These are phyloP conservation scores for Myrica gale DNA, from an alignment of 306 rosid species.

Conservation along the genomic window DNA sequence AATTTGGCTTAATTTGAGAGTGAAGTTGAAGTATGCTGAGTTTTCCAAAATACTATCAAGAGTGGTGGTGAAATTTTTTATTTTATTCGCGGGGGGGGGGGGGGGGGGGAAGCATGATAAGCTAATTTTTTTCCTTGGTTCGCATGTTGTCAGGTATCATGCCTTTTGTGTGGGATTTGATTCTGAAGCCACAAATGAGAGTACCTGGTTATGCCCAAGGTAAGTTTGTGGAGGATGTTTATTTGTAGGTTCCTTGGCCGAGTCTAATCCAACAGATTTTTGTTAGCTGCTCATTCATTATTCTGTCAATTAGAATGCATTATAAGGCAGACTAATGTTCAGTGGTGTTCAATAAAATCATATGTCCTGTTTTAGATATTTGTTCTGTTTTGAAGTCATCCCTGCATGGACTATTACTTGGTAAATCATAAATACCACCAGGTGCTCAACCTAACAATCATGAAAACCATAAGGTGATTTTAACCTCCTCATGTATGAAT, in stretches of 20 bases:
- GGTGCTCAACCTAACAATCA: background rate
- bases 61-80: slow-evolving; percentile 12
- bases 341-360: background rate
- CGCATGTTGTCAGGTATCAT: slow-evolving; percentile 73
- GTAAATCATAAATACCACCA: background rate
- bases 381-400: background rate
- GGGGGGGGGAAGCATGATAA: slow-evolving; percentile 1
- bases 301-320: slow-evolving; percentile 18
- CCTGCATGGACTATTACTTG: slow-evolving; percentile 2
- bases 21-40: slow-evolving; percentile 1
- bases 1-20: slow-evolving; percentile 14
- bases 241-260: slow-evolving; percentile 20
- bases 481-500: background rate
- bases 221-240: slow-evolving; percentile 31
- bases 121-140: slow-evolving; percentile 29
- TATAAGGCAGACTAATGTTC: background rate
- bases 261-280: background rate
- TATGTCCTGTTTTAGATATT: background rate
- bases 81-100: background rate
- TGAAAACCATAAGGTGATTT: background rate
- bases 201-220: slow-evolving; percentile 98
- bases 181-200: slow-evolving; percentile 72
- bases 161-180: slow-evolving; percentile 98
- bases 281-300: background rate
- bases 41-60: background rate